These are phyloP conservation scores for Penicillium sp. DNA, from an alignment of 2,329 filamentous ascomycete genomes.

Conservation along the genomic window DNA sequence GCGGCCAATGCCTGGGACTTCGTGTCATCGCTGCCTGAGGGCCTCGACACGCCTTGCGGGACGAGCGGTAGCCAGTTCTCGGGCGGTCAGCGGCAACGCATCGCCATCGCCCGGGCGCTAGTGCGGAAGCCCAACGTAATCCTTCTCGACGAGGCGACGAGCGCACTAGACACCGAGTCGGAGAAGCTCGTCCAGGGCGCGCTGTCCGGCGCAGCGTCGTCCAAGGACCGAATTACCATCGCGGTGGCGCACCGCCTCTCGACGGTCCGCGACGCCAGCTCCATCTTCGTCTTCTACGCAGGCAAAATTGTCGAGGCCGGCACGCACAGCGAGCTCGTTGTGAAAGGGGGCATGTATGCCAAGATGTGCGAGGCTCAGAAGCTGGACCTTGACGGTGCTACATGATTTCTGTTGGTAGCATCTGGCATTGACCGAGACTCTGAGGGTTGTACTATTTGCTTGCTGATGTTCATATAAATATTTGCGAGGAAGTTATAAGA, in stretches of 20 bases:
- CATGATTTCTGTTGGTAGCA: too few species aligned
- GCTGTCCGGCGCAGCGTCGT: slow-evolving; percentile 70
- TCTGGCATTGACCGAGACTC: too few species aligned
- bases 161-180: slow-evolving; percentile 77
- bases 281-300: too few species aligned
- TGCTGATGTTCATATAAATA: too few species aligned
- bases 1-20: slow-evolving; percentile 95
- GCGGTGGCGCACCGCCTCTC: slow-evolving; percentile 85
- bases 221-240: slow-evolving; percentile 76
- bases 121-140: slow-evolving; percentile 74
- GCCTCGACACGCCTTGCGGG: slow-evolving; percentile 69
- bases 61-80: slow-evolving; percentile 67
- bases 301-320: too few species aligned
- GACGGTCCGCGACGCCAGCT: too few species aligned
- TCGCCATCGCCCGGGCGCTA: slow-evolving; percentile 74
- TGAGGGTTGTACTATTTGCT: too few species aligned
- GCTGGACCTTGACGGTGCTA: too few species aligned
- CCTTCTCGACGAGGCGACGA: slow-evolving; percentile 83
- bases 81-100: slow-evolving; percentile 77
- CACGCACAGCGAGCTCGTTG: too few species aligned
- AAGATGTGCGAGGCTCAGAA: too few species aligned
- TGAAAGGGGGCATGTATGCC: too few species aligned
- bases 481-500: too few species aligned
- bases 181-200: slow-evolving; percentile 84
- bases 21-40: slow-evolving; percentile 54